A percentile compares a stretch with the other conserved stretches of the same genome.
Conservation (phyloP, 768 basidiomycete species). For the Pisolithus microcarpus region DNA sequence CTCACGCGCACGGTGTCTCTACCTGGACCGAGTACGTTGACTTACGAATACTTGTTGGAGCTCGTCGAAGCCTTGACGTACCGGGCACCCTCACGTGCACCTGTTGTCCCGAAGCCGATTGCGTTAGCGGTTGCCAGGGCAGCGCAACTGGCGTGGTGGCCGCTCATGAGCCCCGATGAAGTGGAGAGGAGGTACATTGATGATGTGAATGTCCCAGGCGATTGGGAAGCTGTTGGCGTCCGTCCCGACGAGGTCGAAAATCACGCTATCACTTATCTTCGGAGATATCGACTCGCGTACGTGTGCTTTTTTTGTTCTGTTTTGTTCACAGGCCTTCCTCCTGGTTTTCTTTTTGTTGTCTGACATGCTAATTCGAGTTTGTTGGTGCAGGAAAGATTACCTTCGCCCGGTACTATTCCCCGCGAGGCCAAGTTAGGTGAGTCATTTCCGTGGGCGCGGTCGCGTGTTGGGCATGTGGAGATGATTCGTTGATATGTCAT, state of each 20-base stretch:
- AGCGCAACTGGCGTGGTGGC: constrained; percentile 79
- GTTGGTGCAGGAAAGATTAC: constrained; percentile 49
- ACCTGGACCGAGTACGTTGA: constrained; percentile 83
- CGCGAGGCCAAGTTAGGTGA: constrained; percentile 33
- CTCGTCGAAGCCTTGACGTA: constrained; percentile 78
- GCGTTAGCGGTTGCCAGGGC: constrained; percentile 57
- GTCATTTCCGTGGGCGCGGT: constrained; percentile 24
- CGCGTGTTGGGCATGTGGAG: constrained; percentile 12
- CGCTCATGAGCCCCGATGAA: constrained; percentile 84
- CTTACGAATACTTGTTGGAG: constrained; percentile 72
- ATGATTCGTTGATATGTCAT: constrained; percentile 11
- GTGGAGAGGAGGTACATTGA: constrained; percentile 81
- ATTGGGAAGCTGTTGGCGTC: constrained; percentile 81
- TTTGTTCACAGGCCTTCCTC: neutral
- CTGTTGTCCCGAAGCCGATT: constrained; percentile 66
- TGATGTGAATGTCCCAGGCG: constrained; percentile 66
- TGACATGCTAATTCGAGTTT: constrained; percentile 5
- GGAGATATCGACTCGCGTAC: constrained; percentile 84
- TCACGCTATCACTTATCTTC: constrained; percentile 83
- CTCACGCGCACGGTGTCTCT: constrained; percentile 66
- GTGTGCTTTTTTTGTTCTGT: constrained; percentile 28
- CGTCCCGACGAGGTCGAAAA: constrained; percentile 79
- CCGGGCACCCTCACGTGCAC: constrained; percentile 62
- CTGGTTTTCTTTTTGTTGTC: constrained; percentile 2
- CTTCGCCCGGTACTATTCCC: constrained; percentile 63